A percentile compares a stretch with the other conserved stretches of the same genome.
These are phyloP conservation scores for Domatiomyces catenatus DNA, from an alignment of 2,329 filamentous ascomycete species.

Conservation along the genomic window DNA sequence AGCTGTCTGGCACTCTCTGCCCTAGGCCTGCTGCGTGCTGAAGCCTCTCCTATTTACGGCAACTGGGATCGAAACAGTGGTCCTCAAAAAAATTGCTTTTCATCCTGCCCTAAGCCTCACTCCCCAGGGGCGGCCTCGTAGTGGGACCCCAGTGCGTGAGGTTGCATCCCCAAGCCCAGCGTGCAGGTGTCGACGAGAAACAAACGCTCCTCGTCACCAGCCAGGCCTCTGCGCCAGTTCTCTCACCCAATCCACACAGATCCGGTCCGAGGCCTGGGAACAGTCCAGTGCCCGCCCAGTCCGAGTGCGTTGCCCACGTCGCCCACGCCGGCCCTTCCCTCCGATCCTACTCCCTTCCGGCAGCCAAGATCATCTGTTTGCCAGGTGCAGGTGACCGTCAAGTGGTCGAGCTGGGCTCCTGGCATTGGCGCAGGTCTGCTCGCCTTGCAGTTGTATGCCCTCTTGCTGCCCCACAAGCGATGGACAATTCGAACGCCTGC, in stretches of 20 bases:
- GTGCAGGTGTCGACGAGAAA: not conserved
- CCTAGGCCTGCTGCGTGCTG: not conserved
- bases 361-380: not conserved
- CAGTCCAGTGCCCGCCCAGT: not conserved
- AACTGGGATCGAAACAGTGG: not conserved
- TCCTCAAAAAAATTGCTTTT: not conserved
- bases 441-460: conserved; percentile 10
- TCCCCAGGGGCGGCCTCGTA: not conserved
- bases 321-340: not conserved
- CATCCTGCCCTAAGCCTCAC: not conserved
- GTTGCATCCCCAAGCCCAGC: not conserved
- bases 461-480: conserved; percentile 9
- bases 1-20: not conserved
- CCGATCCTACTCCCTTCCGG: not conserved
- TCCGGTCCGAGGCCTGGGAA: not conserved
- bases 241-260: not conserved
- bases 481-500: conserved; percentile 6
- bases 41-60: not conserved
- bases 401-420: not conserved
- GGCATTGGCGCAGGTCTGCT: not conserved
- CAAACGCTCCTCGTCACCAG: not conserved
- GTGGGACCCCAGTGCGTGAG: not conserved
- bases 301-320: not conserved
- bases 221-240: too few relatives aligned
- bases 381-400: not conserved